A percentile compares a stretch with the other conserved stretches of the same genome.
Conservation (phyloP, 352 stramenopile species). For the Proteromonas lacertae region DNA sequence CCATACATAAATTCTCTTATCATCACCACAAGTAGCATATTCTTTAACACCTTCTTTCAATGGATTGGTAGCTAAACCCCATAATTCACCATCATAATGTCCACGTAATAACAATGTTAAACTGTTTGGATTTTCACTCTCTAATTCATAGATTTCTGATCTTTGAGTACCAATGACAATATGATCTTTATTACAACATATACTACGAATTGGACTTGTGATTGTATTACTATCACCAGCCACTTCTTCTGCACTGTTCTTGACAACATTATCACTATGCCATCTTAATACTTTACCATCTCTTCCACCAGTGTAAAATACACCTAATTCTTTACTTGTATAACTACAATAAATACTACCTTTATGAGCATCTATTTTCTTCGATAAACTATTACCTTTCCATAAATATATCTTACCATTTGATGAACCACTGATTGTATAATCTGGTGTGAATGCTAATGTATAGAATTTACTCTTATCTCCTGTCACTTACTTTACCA, state of each 20-base stretch:
- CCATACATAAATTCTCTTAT: slow-evolving; percentile 44
- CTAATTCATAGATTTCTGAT: slow-evolving; percentile 44
- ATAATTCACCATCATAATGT: slow-evolving; percentile 26
- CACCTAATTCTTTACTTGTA: slow-evolving; percentile 3
- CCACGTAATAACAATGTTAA: too few species aligned
- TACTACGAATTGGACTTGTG: neutral
- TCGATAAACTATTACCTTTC: slow-evolving; percentile 22
- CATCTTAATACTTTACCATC: slow-evolving; percentile 43
- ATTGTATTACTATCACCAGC: neutral
- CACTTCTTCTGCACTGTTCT: neutral
- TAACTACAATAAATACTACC: slow-evolving; percentile 4
- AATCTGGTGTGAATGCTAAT: slow-evolving; percentile 26
- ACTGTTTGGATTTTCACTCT: too few species aligned
- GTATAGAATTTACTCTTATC: slow-evolving; percentile 25
- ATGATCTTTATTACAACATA: neutral
- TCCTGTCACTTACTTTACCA: slow-evolving; percentile 1
- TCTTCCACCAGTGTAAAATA: slow-evolving; percentile 2
- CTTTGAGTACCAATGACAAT: slow-evolving; percentile 20
- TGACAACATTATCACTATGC: slow-evolving; percentile 26
- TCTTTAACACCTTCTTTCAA: slow-evolving; percentile 16
- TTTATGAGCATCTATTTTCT: slow-evolving; percentile 26
- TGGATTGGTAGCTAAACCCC: slow-evolving; percentile 35
- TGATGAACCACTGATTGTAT: slow-evolving; percentile 31
- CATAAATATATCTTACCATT: slow-evolving; percentile 45
- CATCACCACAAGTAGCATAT: slow-evolving; percentile 44